A percentile compares a stretch with the other conserved stretches of the same genome.
Evolutionary conservation across 257 asterid species (phyloP).

Genomic region (Solanum commersonii): DNA sequence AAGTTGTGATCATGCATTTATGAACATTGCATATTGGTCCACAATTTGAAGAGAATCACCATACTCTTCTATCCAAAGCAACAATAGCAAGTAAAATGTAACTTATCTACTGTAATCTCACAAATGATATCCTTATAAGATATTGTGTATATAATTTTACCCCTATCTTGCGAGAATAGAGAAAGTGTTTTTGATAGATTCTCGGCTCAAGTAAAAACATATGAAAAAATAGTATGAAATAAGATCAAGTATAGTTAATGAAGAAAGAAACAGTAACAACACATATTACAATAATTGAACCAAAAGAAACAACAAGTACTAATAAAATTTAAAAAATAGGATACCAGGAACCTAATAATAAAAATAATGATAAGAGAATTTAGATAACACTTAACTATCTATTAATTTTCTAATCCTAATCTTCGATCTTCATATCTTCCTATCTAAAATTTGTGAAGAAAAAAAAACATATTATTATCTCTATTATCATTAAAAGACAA

Average conservation of each 20-base stretch:
- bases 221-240: not conserved
- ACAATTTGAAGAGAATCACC: not conserved
- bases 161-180: accelerated
- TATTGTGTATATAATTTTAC: not conserved
- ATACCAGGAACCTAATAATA: too few species aligned
- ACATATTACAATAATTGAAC: too few species aligned
- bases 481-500: not conserved
- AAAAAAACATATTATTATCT: not conserved
- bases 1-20: not conserved
- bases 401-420: too few species aligned
- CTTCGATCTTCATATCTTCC: not conserved
- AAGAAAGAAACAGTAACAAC: too few species aligned
- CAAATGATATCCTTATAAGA: not conserved
- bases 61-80: not conserved
- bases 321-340: too few species aligned
- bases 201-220: too few species aligned
- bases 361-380: not conserved
- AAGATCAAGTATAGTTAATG: not conserved
- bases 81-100: too few species aligned
- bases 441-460: not conserved
- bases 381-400: too few species aligned
- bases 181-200: accelerated
- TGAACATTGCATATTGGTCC: not conserved
- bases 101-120: too few species aligned
- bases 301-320: too few species aligned